Base-by-base conservation (phyloP, 2,329 filamentous ascomycete species). In the Scleromitrula shiraiana region DNA sequence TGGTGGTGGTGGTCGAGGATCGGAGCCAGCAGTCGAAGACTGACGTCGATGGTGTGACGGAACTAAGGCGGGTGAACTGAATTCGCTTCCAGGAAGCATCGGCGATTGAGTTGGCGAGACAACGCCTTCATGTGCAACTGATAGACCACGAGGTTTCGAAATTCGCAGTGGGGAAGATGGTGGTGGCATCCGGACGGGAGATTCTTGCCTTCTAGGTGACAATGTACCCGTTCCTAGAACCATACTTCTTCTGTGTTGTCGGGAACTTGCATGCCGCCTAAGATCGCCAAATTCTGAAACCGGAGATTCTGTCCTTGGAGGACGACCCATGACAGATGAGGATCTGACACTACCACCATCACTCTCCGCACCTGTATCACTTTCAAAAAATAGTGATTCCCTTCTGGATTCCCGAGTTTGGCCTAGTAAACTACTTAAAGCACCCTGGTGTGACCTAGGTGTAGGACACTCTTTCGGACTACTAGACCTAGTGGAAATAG, bases 91-190 rank as follows among this genome's bases (percentile, higher is more conserved):
- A 1, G 86, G 82, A 27, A 96, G 76, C 65, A 95, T 84, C 1
- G 93, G 93, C 1, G 93, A 98, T 2, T 85, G 84, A 55, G 95
- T 85, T 0, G 93, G 93, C 4, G 93, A 97, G 10, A 81, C 79
- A 32, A 94, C 63, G 19, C 75, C 76, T 37, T 90, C 85, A 4
- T 78, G 73, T 35, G 73, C 69, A 53, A 73, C 73, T 4, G 75
- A 75, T 26, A 80, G 67, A 22, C 70, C 74, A 27, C 90, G 82
- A 27, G 90, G 85, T 62, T 95, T 97, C 38, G 78, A 76, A 59
- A 94, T 89, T 30, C 91, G 80, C 48, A 98, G 70, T 1, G 93
- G 93, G 1, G 89, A 95, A 2, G 90, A 88, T 3, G 89, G 88
- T 40, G 83, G 80, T 7, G 77, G 71, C 42, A 76, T 72, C 55